Conservation (phyloP, 2,329 filamentous ascomycete species). For the Alternaria infectoria region DNA sequence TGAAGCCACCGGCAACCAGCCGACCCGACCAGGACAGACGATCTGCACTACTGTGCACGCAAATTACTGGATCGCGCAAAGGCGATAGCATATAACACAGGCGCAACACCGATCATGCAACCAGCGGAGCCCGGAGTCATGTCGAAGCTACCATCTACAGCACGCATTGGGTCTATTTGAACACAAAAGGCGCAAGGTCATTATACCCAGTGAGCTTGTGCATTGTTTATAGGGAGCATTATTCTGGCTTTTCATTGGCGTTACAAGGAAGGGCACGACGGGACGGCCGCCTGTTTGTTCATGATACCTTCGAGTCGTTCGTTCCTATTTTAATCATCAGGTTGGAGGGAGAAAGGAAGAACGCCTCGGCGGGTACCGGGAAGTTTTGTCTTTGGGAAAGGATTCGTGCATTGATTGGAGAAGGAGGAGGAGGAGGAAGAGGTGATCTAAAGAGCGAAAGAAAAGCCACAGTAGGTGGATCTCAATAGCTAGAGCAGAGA, state of each 20-base stretch:
- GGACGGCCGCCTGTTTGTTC: slow-evolving; percentile 2
- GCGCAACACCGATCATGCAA: not conserved
- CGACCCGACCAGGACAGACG: not conserved
- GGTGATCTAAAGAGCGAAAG: not conserved
- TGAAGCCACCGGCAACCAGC: not conserved
- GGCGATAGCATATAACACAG: not conserved
- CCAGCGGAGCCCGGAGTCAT: not conserved
- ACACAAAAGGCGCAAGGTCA: slow-evolving; percentile 9
- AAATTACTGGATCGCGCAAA: not conserved
- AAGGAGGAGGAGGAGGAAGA: not conserved
- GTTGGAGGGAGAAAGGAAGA: not conserved
- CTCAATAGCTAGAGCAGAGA: not conserved
- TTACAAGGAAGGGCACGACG: not conserved
- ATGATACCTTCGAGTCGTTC: slow-evolving; percentile 14
- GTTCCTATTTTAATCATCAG: slow-evolving; percentile 4
- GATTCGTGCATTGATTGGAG: not conserved
- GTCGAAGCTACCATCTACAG: slow-evolving; percentile 1
- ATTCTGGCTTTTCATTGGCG: not conserved
- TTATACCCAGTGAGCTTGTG: slow-evolving; percentile 11
- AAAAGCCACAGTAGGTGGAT: not conserved
- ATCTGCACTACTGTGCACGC: not conserved
- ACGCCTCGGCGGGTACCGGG: slow-evolving; percentile 1
- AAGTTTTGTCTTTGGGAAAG: not conserved
- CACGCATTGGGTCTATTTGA: slow-evolving; percentile 9
- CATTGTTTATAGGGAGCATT: not conserved